A percentile compares a stretch with the other conserved stretches of the same genome.
Conservation (phyloP, 805 yeast genomes). For the Saccharomyces jurei region DNA sequence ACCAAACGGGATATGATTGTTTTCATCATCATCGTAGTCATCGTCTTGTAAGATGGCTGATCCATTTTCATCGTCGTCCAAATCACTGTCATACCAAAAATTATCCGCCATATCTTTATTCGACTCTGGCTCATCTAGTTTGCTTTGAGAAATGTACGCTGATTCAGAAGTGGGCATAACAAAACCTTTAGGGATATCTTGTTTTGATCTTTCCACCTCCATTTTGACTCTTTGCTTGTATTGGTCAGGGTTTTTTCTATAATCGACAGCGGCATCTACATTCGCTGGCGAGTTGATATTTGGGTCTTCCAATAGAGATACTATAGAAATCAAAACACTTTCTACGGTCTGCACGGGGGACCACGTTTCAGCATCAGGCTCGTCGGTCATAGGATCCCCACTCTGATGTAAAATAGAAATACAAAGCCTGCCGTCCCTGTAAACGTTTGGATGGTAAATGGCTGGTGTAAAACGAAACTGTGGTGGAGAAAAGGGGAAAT, state of each 20-base stretch:
- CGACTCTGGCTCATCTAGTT: conserved; percentile 29
- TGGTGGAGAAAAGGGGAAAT: conserved; percentile 91
- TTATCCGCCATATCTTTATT: conserved; percentile 67
- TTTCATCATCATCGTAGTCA: conserved; percentile 37
- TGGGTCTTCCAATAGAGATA: conserved; percentile 88
- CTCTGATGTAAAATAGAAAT: conserved; percentile 87
- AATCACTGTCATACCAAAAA: conserved; percentile 71
- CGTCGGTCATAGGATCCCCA: conserved; percentile 85
- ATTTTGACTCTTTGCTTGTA: conserved; percentile 67
- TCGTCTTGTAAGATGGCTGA: conserved; percentile 42
- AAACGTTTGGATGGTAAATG: conserved; percentile 91
- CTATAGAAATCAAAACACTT: conserved; percentile 79
- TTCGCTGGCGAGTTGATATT: conserved; percentile 91
- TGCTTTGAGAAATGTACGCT: conserved; percentile 34
- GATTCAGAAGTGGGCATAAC: conserved; percentile 62
- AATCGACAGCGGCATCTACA: conserved; percentile 89
- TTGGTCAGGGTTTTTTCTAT: conserved; percentile 70
- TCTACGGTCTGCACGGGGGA: conserved; percentile 90
- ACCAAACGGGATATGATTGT: conserved; percentile 27
- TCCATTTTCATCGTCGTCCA: conserved; percentile 61
- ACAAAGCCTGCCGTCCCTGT: conserved; percentile 87
- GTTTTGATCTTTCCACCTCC: conserved; percentile 77
- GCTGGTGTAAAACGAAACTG: conserved; percentile 87
- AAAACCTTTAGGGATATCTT: conserved; percentile 82
- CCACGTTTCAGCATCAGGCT: conserved; percentile 93